Evolutionary conservation across 257 asterid genomes (phyloP).

Genomic region (Anisodus tanguticus): DNA sequence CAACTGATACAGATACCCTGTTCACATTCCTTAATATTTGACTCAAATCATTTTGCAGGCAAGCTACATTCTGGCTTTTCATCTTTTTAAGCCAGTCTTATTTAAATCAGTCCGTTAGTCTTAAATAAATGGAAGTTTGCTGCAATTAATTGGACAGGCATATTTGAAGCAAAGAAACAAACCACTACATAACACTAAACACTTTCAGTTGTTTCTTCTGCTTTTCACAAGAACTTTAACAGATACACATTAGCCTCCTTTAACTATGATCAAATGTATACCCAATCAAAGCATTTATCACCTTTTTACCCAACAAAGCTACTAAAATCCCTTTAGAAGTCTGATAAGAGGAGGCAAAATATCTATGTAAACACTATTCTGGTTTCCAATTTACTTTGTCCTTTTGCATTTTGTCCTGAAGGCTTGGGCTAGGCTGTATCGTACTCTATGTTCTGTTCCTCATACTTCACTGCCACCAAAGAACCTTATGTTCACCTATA

Average conservation of each 20-base stretch:
- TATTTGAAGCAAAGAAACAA: background rate
- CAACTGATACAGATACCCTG: background rate
- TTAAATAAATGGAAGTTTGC: background rate
- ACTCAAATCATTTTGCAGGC: background rate
- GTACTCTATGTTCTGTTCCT: constrained; percentile 58
- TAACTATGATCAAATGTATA: background rate
- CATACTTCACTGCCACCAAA: constrained; percentile 70
- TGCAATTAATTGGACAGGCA: background rate
- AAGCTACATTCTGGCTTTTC: background rate
- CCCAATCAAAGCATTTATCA: background rate
- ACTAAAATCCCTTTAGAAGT: background rate
- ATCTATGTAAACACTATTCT: background rate
- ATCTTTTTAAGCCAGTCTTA: background rate
- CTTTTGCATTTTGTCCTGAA: background rate
- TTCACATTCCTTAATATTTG: background rate
- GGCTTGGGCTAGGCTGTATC: constrained; percentile 33
- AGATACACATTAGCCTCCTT: background rate
- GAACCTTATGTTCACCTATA: constrained; percentile 62
- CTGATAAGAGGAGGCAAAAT: background rate
- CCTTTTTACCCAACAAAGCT: background rate
- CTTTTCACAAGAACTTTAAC: background rate
- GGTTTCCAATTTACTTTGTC: background rate
- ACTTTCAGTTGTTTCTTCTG: background rate
- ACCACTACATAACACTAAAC: background rate
- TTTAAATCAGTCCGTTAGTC: background rate